phyloP scores from a whole-genome alignment of 257 asterid genomes.

The Salvia hispanica region DNA sequence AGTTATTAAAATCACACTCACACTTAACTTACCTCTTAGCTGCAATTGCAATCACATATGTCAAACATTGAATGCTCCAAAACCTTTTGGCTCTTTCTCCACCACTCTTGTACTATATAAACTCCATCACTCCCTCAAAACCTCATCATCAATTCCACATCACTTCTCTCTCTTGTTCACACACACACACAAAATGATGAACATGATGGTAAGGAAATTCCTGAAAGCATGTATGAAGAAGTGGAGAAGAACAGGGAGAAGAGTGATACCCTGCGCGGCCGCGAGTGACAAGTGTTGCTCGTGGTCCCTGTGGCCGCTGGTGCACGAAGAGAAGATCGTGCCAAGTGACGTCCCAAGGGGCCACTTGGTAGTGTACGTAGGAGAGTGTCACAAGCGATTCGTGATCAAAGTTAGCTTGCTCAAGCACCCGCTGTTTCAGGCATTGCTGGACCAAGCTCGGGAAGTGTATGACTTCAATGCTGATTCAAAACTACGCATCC shows the following conservation, averaged over 20 bases:
- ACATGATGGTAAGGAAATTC: constrained; percentile 41
- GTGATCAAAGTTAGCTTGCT: constrained; percentile 72
- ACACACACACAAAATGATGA: constrained; percentile 30
- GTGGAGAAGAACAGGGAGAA: constrained; percentile 45
- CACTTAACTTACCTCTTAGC: constrained; percentile 53
- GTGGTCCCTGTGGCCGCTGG: constrained; percentile 50
- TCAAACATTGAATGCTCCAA: constrained; percentile 47
- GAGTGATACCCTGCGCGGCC: constrained; percentile 44
- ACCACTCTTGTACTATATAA: constrained; percentile 55
- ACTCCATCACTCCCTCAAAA: constrained; percentile 38
- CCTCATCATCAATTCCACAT: background rate
- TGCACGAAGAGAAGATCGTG: constrained; percentile 50
- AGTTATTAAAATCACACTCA: constrained; percentile 41
- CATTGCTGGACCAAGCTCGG: constrained; percentile 79
- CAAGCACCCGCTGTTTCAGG: constrained; percentile 76
- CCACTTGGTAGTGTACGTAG: constrained; percentile 81
- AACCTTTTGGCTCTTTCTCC: constrained; percentile 30
- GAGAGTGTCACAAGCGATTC: constrained; percentile 64
- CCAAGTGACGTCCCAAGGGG: constrained; percentile 91
- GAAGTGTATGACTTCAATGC: constrained; percentile 66
- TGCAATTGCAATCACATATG: constrained; percentile 35
- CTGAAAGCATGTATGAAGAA: constrained; percentile 53
- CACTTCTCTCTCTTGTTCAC: constrained; percentile 12
- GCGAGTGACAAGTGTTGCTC: constrained; percentile 50
- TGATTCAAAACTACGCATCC: constrained; percentile 71